These are phyloP conservation scores for Amoebophrya sp. DNA, from an alignment of 169 alveolate genomes.

Conservation along the genomic window DNA sequence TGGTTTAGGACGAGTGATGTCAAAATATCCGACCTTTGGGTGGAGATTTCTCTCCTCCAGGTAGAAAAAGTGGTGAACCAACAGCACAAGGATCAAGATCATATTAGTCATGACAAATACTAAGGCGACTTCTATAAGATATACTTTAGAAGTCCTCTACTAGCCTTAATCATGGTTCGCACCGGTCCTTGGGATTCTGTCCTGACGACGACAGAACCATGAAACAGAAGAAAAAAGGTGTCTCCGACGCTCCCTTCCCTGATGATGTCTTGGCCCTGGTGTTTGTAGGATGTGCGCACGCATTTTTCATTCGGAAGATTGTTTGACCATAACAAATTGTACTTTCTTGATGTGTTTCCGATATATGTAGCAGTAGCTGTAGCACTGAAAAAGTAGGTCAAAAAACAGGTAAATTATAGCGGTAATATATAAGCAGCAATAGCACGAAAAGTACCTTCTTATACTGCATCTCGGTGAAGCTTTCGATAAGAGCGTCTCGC, in stretches of 20 bases:
- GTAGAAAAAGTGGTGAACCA: no score
- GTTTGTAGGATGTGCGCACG: neutral
- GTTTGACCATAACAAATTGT: neutral
- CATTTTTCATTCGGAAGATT: neutral
- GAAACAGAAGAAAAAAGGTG: neutral
- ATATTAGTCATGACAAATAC: no score
- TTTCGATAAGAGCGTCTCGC: neutral
- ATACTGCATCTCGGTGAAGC: neutral
- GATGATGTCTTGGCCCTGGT: neutral
- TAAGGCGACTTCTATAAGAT: no score
- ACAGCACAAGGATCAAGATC: no score
- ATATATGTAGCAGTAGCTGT: neutral
- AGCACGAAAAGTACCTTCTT: neutral
- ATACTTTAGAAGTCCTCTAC: no score
- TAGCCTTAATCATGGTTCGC: no score
- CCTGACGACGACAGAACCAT: neutral
- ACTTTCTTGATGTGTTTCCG: neutral
- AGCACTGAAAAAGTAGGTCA: neutral
- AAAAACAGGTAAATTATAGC: neutral
- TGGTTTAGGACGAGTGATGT: no score
- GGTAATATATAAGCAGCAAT: neutral
- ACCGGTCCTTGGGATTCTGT: neutral
- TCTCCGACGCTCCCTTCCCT: neutral
- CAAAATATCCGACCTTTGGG: no score
- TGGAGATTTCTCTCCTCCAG: no score